Evolutionary conservation across 2,329 filamentous ascomycete genomes (phyloP).

Genomic region (Onygenales sp.): DNA sequence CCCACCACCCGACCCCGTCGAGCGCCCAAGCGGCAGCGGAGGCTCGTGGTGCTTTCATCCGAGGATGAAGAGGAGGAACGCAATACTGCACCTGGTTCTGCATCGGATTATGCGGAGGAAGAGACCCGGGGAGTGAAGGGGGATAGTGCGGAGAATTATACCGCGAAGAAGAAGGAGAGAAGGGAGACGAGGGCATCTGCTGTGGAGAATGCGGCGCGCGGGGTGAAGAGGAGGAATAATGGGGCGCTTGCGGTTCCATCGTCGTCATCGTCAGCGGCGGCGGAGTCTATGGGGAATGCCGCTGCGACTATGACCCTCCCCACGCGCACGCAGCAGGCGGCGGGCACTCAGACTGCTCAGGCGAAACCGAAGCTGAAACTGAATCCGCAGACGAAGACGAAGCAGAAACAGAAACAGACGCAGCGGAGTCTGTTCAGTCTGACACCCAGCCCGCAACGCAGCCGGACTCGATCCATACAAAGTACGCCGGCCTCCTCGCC

Average conservation of each 20-base stretch:
- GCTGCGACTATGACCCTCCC: not conserved
- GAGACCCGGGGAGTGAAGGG: not conserved
- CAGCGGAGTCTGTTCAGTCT: not conserved
- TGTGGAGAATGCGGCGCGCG: not conserved
- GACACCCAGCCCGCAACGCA: not conserved
- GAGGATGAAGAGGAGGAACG: constrained; percentile 15
- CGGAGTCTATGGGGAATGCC: not conserved
- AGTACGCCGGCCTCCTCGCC: constrained; percentile 21
- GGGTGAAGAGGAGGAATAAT: constrained; percentile 1
- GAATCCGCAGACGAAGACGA: not conserved
- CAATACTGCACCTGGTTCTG: no score
- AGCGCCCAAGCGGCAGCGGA: constrained; percentile 27
- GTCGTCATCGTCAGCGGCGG: not conserved
- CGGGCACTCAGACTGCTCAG: not conserved
- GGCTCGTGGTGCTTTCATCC: constrained; percentile 19
- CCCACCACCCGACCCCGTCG: constrained; percentile 17
- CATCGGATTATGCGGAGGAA: no score
- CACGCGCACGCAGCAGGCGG: not conserved
- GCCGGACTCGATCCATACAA: not conserved
- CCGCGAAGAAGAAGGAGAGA: not conserved
- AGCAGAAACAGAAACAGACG: not conserved
- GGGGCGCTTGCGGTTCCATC: not conserved
- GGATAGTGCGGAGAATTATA: constrained; percentile 5
- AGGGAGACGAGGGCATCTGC: not conserved
- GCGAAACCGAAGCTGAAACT: not conserved